Evolutionary conservation across 352 stramenopile genomes (phyloP), one percentile per base, ranked within the genome.

Genomic region (Phytopythium helicoides): DNA sequence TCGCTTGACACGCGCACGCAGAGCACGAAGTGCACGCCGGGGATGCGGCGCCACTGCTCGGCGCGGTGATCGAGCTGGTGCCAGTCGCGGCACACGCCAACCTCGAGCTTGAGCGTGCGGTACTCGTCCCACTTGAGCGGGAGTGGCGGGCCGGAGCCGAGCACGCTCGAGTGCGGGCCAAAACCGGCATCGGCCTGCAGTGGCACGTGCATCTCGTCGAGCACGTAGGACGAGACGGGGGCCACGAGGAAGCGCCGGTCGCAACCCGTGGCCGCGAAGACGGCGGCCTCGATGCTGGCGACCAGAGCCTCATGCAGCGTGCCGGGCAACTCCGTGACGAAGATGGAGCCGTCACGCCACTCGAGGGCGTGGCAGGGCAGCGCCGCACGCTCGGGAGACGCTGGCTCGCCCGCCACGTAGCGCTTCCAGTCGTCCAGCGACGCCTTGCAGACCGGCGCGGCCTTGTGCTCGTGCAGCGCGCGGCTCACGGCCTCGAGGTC

Each of bases 61-160:
- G 53, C 50, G 23, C 56, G 61, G 15, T 25, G 28, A 31, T 66
- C 47, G 31, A 70, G 44, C 14, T 53, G 26, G 1, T 26, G 12
- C 36, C 62, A 70, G 22, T n/a, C 19, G 6, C 44, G 48, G n/a
- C 44, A 42, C 16, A 66, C 47, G 22, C 62, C 62, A 3, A 70
- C 51, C 53, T 66, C 56, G 1, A 66, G 42, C 47, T 66, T 66
- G 19, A 66, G 33, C 6, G 57, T 70, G 52, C 64, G 62, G 22
- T 60, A 66, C 23, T 66, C 62, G 1, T 14, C 3, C 50, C 51
- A 58, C 31, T 44, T 47, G 40, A 47, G 40, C 40, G 40, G 22
- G 19, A 47, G 22, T 18, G 40, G 40, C 40, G 40, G 40, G 15
- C 8, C 40, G 2, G 40, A 18, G 10, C 40, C 40, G 2, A 47